Evolutionary conservation across 2,329 filamentous ascomycete genomes (phyloP), one percentile per base, ranked within the genome.

Genomic region (Exserohilum rostratum): DNA sequence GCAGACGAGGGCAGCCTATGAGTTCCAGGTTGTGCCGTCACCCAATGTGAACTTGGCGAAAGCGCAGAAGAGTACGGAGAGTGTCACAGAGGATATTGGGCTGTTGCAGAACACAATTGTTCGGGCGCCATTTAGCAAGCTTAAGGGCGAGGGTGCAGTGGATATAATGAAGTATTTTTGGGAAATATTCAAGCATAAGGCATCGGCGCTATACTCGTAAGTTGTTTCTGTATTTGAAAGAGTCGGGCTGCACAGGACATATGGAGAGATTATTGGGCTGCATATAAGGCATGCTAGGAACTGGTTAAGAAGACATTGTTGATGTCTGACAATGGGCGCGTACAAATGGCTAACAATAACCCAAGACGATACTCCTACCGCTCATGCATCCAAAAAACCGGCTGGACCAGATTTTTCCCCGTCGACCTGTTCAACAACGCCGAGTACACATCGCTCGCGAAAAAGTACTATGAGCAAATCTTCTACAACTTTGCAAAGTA

Each of bases 391-490:
- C 44, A 60, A 37, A 65, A 64, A 47, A 42, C 25, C 10, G 60
- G 62, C 22, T 53, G 57, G 35, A 15, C 33, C 13, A 45, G 38
- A 13, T 66, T 46, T 22, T 15, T 61, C 22, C 62, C 64, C 3
- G 39, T 65, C 7, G 64, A 66, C 27, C 37, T 40, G 3, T 47
- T 49, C 25, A 55, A 62, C 29, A 51, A 58, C 31, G 34, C 20
- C 15, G 29, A 55, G 22, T 40, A 64, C 31, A 60, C 59, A 35
- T 27, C 34, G 12, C 31, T 80, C 1, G 87, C 86, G 29, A 81
- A 83, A 64, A 80, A 78, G 17, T 76, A 89, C 66, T 87, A 90
- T 72, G 76, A 77, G 47, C 76, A 83, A 60, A 84, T 90, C 79
- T 85, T 86, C 63, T 79, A 81, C 53, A 83, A 83, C 4, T 82